A percentile compares a stretch with the other conserved stretches of the same genome.
These are phyloP conservation scores for Xylariaceae sp. DNA, from an alignment of 2,329 filamentous ascomycete genomes.

Conservation along the genomic window DNA sequence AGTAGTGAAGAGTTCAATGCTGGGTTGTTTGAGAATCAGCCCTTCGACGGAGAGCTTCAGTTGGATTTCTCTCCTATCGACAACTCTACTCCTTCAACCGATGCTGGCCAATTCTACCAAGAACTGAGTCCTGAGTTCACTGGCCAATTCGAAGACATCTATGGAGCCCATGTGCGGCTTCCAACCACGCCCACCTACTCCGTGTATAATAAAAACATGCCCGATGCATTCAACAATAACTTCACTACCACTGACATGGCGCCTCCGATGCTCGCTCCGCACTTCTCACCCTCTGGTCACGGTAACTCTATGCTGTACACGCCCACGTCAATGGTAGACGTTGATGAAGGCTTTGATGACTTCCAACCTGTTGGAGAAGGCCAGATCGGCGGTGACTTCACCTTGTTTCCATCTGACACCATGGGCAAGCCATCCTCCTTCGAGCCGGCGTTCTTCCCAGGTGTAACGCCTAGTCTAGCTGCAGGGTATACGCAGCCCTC, in stretches of 20 bases:
- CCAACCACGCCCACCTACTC: conserved; percentile 43
- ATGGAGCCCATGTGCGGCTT: conserved; percentile 54
- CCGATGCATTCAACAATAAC: conserved; percentile 40
- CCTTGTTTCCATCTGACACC: conserved; percentile 49
- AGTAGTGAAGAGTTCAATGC: conserved; percentile 45
- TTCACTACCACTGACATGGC: conserved; percentile 32
- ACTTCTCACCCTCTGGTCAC: conserved; percentile 67
- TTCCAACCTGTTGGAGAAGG: conserved; percentile 36
- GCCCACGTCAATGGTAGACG: conserved; percentile 55
- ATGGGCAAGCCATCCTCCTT: conserved; percentile 39
- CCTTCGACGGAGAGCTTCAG: conserved; percentile 38
- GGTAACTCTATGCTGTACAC: conserved; percentile 66
- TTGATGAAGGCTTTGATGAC: conserved; percentile 65
- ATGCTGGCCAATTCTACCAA: conserved; percentile 52
- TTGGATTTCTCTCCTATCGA: conserved; percentile 44
- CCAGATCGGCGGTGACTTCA: conserved; percentile 57
- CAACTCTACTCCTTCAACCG: conserved; percentile 47
- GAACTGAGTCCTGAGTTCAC: conserved; percentile 58
- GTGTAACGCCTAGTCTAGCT: conserved; percentile 47
- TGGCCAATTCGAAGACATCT: conserved; percentile 59
- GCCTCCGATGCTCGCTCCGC: conserved; percentile 40
- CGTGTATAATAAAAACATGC: conserved; percentile 43
- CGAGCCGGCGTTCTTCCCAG: conserved; percentile 42
- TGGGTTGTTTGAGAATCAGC: conserved; percentile 34
- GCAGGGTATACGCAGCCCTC: conserved; percentile 50